phyloP scores from a whole-genome alignment of 192 early-diverging fungal species.

The Funneliformis mosseae region DNA sequence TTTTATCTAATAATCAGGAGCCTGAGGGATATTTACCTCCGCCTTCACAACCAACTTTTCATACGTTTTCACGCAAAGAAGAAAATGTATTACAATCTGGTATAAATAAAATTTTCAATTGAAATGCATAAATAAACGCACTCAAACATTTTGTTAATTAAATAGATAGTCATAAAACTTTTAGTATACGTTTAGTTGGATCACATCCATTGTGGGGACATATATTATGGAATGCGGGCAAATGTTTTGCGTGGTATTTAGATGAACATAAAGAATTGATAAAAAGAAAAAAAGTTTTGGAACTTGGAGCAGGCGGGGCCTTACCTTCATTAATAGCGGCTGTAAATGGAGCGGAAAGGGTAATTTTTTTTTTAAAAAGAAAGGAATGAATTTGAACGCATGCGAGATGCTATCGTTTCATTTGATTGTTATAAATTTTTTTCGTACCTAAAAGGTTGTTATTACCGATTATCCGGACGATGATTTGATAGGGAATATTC shows the following conservation, averaged over 20 bases:
- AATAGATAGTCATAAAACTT: not conserved
- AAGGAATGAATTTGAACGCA: not conserved
- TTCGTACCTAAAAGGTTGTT: conserved; percentile 44
- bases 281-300: conserved; percentile 66
- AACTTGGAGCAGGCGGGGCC: conserved; percentile 84
- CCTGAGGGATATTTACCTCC: not conserved
- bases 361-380: conserved; percentile 34
- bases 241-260: conserved; percentile 76
- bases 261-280: conserved; percentile 68
- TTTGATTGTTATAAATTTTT: not conserved
- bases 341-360: conserved; percentile 70
- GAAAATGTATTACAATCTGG: not conserved
- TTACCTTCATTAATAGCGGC: conserved; percentile 75
- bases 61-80: not conserved
- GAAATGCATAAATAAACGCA: not conserved
- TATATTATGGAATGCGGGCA: conserved; percentile 89
- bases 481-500: conserved; percentile 76
- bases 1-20: not conserved
- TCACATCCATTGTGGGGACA: conserved; percentile 86
- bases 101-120: not conserved
- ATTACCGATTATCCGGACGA: conserved; percentile 81
- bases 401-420: not conserved
- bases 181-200: conserved; percentile 58
- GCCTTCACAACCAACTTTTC: not conserved
- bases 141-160: not conserved